These are phyloP conservation scores for Ciborinia camelliae DNA, from an alignment of 2,329 filamentous ascomycete genomes.

Conservation along the genomic window DNA sequence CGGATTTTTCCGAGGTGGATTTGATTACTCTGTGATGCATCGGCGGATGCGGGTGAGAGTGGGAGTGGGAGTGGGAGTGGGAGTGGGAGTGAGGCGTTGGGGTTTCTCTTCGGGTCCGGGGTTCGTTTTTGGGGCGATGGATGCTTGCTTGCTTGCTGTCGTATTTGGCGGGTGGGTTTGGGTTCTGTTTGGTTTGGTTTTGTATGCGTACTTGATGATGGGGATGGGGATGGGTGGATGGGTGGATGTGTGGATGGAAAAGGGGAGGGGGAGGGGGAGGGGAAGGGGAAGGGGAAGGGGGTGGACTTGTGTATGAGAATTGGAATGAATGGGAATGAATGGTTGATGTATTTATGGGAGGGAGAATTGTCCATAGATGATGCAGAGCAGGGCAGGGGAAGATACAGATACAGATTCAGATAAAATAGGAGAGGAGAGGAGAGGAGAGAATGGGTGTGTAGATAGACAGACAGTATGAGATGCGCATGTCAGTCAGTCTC, in stretches of 20 bases:
- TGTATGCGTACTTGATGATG: background rate
- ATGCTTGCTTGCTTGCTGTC: no score
- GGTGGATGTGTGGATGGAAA: no score
- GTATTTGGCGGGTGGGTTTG: background rate
- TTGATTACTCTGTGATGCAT: slow-evolving; percentile 66
- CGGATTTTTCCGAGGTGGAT: slow-evolving; percentile 85
- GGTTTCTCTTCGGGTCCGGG: background rate
- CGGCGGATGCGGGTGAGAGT: no score
- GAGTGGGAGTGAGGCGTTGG: background rate
- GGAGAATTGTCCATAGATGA: no score
- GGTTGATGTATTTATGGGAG: background rate
- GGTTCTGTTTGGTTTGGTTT: background rate
- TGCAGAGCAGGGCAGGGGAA: no score
- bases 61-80: background rate
- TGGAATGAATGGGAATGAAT: no score
- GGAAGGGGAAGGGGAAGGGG: background rate
- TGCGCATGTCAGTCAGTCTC: no score
- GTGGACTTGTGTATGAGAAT: background rate
- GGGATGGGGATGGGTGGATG: no score
- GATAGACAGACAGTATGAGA: background rate
- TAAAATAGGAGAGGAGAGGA: background rate
- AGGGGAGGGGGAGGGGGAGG: no score
- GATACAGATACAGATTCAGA: no score
- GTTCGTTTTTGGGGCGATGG: background rate
- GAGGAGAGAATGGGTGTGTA: background rate